Evolutionary conservation across 768 basidiomycete species (phyloP), one percentile per base, ranked within the genome.

Genomic region (Mycena maculata): DNA sequence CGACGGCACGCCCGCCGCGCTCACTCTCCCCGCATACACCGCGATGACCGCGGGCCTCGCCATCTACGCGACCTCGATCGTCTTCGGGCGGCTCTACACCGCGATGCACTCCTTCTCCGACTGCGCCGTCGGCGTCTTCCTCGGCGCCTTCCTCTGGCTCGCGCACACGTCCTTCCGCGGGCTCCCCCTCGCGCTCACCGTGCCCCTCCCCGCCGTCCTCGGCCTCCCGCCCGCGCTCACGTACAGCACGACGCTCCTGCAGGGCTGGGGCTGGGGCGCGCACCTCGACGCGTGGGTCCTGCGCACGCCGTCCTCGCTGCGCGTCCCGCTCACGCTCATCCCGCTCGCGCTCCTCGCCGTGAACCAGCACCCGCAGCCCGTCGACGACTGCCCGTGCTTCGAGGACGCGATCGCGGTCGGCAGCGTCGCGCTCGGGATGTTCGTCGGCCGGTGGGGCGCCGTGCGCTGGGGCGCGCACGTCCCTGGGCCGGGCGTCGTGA

Each of bases 341-440:
- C 85, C 89, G 0, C 67, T 92, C n/a, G 88, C 87, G 62, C 80
- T 95, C 16, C 80, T 93, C 6, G 79, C 92, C 22, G 90, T 96
- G n/a, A 91, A 95, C 74, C 89, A 93, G 67, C 95, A 96, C 74
- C 95, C 96, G 0, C 92, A 96, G 71, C 97, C 97, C 0, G 93
- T 97, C 11, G 96, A 99, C 63, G 95, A 97, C 73, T 98, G 97
- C 71, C 97, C 97, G 2, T 98, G 97, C 78, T 99, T 98, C 78
- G 97, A 98, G 75, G 97, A 99, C 74, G 94, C 96, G 4, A 96
- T 98, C 55, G 95, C 97, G 0, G 92, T 96, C 69, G 80, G 92
- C n/a, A 90, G 93, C 27, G 95, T 95, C 44, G 84, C 93, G 20
- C 82, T 92, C 38, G 97, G 97, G n/a, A 81, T 84, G 22, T 80